These are phyloP conservation scores for Aspergillus nanangensis DNA, from an alignment of 495 filamentous ascomycete genomes.

Conservation along the genomic window DNA sequence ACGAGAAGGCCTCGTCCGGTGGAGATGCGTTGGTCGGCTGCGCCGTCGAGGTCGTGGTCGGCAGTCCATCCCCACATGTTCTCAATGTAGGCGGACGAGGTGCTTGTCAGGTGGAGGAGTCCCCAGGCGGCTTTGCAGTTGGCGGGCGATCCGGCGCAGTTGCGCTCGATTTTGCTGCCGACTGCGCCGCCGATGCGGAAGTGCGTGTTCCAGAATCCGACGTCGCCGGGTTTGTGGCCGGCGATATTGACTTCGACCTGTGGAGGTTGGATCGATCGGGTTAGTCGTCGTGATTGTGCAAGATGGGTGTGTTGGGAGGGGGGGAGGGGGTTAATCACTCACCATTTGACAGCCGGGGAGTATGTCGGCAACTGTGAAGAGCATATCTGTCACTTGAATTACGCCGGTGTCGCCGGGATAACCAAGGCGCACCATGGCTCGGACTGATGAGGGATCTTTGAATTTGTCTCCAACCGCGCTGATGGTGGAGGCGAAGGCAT, in stretches of 20 bases:
- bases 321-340: not conserved
- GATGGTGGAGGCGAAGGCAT: constrained; percentile 41
- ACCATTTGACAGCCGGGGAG: constrained; percentile 44
- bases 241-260: constrained; percentile 48
- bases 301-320: not conserved
- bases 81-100: constrained; percentile 50
- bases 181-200: constrained; percentile 51
- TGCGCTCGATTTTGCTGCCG: constrained; percentile 33
- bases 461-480: constrained; percentile 44
- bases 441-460: constrained; percentile 37
- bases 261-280: too few relatives aligned
- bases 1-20: constrained; percentile 47
- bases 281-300: not conserved
- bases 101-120: constrained; percentile 43
- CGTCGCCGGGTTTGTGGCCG: constrained; percentile 46
- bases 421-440: constrained; percentile 51
- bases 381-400: constrained; percentile 51
- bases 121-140: constrained; percentile 50
- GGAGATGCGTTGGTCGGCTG: constrained; percentile 36
- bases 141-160: constrained; percentile 27
- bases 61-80: constrained; percentile 58
- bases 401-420: constrained; percentile 47
- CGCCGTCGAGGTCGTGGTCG: constrained; percentile 46
- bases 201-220: constrained; percentile 53
- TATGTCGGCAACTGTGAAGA: constrained; percentile 44